Base-by-base conservation (phyloP, 2,329 filamentous ascomycete genomes). In the Helicocarpus griseus region DNA sequence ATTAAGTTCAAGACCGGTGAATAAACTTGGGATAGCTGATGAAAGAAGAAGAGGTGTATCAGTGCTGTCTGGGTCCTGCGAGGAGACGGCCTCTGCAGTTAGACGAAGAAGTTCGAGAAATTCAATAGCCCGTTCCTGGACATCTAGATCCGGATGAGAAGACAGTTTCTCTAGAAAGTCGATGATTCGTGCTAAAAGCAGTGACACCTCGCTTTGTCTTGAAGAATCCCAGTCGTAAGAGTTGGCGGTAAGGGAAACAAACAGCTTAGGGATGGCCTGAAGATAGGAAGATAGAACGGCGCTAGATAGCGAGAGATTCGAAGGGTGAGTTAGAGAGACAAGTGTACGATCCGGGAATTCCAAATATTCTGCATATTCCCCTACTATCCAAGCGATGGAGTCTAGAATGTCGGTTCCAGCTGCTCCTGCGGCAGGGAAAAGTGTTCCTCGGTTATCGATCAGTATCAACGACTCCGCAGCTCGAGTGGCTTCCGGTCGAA, bases 51-150 rank as follows among this genome's bases (percentile, higher is more conserved):
- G 73, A 2, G 93, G 93, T 8, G 87, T 78, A 56, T 93, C 85
- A 19, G 70, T 57, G 2, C 39, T 51, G 28, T 60, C 54, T 17
- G 61, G 54, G 13, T 59, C 54, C 36, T 62, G 58, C 3, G 66
- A 61, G 4, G 61, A 65, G 33, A 75, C 57, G 38, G 91, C 89
- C 70, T 98, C 93, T 1, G 83, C 82, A 2, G 88, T 89, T 41
- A 98, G 76, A 53, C 89, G 89, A 61, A 97, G 80, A 11, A 97
- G 76, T 65, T 98, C 93, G 0, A 89, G 78, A 60, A 95, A 94
- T 64, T 96, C 90, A 1, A 96, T 90, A 2, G 90, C 86, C 52
- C 93, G 82, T 67, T 97, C 93, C 69, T 98, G 93, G 3, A 98
- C 89, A 65, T 98, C 93, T 1, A 98, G 76, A 60, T 83, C 88